Evolutionary conservation across 2,329 filamentous ascomycete species (phyloP), one percentile per base, ranked within the genome.

Genomic region (Colletotrichum sp.): DNA sequence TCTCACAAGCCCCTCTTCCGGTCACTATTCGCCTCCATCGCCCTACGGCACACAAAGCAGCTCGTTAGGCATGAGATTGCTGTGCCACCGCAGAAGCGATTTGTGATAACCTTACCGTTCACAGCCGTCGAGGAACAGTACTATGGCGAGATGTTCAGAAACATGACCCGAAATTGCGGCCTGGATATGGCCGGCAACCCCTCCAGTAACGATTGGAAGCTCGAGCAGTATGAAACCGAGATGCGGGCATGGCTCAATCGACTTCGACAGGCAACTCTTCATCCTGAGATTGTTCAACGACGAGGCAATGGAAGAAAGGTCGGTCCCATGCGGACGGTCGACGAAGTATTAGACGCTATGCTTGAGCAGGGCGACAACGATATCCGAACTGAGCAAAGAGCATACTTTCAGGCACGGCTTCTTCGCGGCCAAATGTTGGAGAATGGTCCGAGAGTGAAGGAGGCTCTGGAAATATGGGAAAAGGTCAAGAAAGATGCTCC

Each of bases 71-170:
- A 94, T 74, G 96, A 99, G 80, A 89, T 98, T 48, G 88, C 88
- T 3, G 84, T 99, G 13, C 97, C 97, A 12, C 88, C 92, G 1
- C 97, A 99, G 81, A 96, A 94, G 80, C 92, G 97, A 12, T 93
- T 95, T 77, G 93, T 98, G 13, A 95, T 98, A 74, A 97, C 94
- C 2, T 93, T 98, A 82, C 95, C 97, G 0, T 98, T 98, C 80
- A 97, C 94, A 0, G 92, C 95, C 0, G 91, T 98, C 13, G 97
- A 98, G 82, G 95, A 98, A 81, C 95, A 98, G 81, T 93, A 98
- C 81, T 98, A 98, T 80, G 89, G 90, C 57, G 91, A 92, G 8
- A 84, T 98, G 3, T 96, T 96, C 81, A 90, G 92, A 64, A 88
- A 94, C 77, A 95, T 98, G 91, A 92, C 92, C 68, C 88, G 92